Conservation (phyloP, 805 yeast species). For the Tetrapisispora phaffii region DNA sequence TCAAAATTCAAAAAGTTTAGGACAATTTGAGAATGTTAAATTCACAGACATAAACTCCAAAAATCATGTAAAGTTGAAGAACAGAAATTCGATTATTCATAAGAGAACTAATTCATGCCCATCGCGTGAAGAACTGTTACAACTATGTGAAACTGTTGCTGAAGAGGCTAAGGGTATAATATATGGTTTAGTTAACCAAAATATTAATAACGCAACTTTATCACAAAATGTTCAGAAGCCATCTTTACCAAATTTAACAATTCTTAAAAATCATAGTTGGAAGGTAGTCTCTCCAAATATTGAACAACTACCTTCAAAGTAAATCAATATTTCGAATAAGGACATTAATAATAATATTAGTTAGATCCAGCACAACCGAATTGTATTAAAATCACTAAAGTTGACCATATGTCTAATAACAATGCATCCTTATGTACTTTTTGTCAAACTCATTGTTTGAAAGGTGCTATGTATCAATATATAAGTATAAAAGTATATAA, state of each 20-base stretch:
- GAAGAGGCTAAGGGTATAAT: conserved; percentile 19
- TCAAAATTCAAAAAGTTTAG: background rate
- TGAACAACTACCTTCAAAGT: background rate
- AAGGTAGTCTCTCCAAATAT: conserved; percentile 1
- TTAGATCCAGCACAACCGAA: background rate
- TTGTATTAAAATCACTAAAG: too few relatives aligned
- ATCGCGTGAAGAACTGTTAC: conserved; percentile 7
- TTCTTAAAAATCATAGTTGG: background rate
- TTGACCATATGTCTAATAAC: too few relatives aligned
- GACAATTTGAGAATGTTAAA: background rate
- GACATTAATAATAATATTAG: too few relatives aligned
- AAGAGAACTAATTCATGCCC: conserved; percentile 4
- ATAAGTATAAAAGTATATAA: too few relatives aligned
- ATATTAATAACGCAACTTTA: background rate
- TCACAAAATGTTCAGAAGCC: background rate
- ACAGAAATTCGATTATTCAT: background rate
- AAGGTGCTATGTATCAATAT: too few relatives aligned
- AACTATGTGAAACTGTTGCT: conserved; percentile 25
- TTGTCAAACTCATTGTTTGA: too few relatives aligned
- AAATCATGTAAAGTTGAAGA: background rate
- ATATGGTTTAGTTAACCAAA: conserved; percentile 12
- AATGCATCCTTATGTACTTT: too few relatives aligned
- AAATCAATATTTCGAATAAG: too few relatives aligned
- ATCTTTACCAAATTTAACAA: background rate
- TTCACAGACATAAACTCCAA: background rate